Evolutionary conservation across 2,329 filamentous ascomycete genomes (phyloP), one percentile per base, ranked within the genome.

Genomic region (Microcyclospora pomicola): DNA sequence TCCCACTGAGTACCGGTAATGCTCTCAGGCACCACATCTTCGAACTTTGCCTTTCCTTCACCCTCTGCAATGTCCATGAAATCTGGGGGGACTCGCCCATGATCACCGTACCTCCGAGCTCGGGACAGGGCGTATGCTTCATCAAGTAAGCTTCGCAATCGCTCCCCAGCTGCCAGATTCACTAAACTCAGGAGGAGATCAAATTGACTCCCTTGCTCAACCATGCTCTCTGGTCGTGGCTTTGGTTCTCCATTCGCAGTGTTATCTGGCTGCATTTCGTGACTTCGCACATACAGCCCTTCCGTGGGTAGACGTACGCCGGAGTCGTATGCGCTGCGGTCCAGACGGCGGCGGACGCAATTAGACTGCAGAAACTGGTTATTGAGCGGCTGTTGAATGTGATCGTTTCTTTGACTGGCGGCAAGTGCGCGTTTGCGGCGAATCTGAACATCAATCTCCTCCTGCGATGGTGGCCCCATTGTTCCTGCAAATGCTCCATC

Each of bases 161-260:
- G 73, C 49, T 92, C 81, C 54, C 88, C 84, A 9, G 84, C 78
- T 13, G 83, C 82, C 40, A 95, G 71, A 5, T 85, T 91, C 41
- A 95, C 58, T 12, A 95, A 67, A 16, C 83, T 81, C 33, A 95
- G 63, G 48, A 95, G 82, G 43, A 94, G 86, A 11, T 82, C 80
- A 27, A 94, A 66, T 38, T 73, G 77, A 2, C 82, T 75, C 32
- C 86, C 81, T 14, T 61, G 56, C 28, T 80, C 76, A 0, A 91
- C 81, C 84, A 46, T 62, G 50, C 37, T 52, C 38, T 53, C 51
- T 6, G 44, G 42, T 31, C 38, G 38, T 15, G 31, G 28, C 12
- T 13, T 12, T 16, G 14, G 47, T 39, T 33, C 46, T 7, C 54
- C 56, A 2, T 41, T 49, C n/a, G 43, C 46, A 10, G 42, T 43